A percentile compares a stretch with the other conserved stretches of the same genome.
Conservation (phyloP, 2,329 filamentous ascomycete genomes). For the Venturia effusa region DNA sequence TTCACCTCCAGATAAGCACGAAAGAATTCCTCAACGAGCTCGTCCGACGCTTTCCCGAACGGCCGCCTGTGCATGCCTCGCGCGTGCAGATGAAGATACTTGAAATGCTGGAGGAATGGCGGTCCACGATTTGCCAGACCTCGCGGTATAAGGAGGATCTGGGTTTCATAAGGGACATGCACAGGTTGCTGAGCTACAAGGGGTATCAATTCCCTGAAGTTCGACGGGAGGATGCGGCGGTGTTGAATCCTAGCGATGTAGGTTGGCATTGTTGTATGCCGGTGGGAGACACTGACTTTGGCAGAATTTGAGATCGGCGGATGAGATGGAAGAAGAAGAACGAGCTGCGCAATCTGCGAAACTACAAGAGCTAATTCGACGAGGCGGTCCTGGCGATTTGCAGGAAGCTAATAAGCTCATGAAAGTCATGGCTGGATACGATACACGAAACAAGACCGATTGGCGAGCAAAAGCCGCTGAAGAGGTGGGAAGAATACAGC, state of each 20-base stretch:
- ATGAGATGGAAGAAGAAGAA: constrained; percentile 98
- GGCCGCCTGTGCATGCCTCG: constrained; percentile 74
- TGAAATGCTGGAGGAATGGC: constrained; percentile 96
- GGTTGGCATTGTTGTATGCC: constrained; percentile 27
- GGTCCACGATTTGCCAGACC: constrained; percentile 94
- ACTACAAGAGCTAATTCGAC: constrained; percentile 86
- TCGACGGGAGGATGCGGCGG: constrained; percentile 84
- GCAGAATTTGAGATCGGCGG: constrained; percentile 86
- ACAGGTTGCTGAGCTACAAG: constrained; percentile 88
- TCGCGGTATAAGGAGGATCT: constrained; percentile 95
- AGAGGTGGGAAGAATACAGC: constrained; percentile 87
- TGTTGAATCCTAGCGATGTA: constrained; percentile 93
- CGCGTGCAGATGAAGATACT: constrained; percentile 87
- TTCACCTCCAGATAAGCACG: constrained; percentile 95
- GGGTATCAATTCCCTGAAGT: constrained; percentile 94
- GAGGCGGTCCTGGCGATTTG: constrained; percentile 82
- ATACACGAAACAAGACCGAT: constrained; percentile 91
- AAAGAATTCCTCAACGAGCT: constrained; percentile 99
- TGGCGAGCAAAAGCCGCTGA: constrained; percentile 96
- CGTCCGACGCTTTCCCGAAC: constrained; percentile 87
- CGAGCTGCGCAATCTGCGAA: constrained; percentile 93
- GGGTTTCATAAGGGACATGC: constrained; percentile 96
- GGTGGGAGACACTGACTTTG: constrained; percentile 7
- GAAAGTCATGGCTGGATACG: constrained; percentile 98
- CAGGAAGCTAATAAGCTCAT: constrained; percentile 96